Base-by-base conservation (phyloP, 1,284 basidiomycete species). In the Hymenochaete sp. region DNA sequence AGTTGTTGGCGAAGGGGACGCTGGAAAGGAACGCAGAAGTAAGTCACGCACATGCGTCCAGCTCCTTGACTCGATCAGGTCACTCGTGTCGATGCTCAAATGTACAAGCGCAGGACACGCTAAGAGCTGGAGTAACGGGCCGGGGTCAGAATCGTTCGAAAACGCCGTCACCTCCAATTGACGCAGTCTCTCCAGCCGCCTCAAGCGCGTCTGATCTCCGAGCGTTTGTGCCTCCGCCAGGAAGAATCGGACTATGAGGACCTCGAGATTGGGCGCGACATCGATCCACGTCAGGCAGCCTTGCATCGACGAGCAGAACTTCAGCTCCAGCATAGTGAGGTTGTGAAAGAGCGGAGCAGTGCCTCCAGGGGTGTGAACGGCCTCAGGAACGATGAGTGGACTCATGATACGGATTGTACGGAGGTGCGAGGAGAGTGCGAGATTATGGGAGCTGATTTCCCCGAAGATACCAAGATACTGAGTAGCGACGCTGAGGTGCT, bases 221-320 rank as follows among this genome's bases (percentile, higher is more conserved):
- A 35, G 14, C 10, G 10, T 13, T 11, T 36, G 38, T 13, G 14
- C 31, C 14, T 29, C 39, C 7, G 39, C 27, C 4, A 24, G 26
- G 10, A 42, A 48, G 33, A 48, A 38, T 3, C 33, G 24, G 3
- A 42, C 21, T 21, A 37, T 48, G 24, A 48, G 22, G 10, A 27
- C 38, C 32, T 48, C 46, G n/a, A 48, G 39, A 11, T 42, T 42
- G 4, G 46, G 46, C n/a, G 40, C 33, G 14, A 26, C 38, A 18
- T 48, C 46, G 13, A 48, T 8, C 46, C 46, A 48, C 19, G 37
- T 39, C 1, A 42, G 26, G 22, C 46, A 48, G 4, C 35, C 46
- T 13, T 19, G 18, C 19, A 48, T 24, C 1, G 29, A 37, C 1
- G 46, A 42, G 24, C 46, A 48, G n/a, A 29, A 48, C 14, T 38